Base-by-base conservation (phyloP, 495 filamentous ascomycete species). In the Tuber indicum region DNA sequence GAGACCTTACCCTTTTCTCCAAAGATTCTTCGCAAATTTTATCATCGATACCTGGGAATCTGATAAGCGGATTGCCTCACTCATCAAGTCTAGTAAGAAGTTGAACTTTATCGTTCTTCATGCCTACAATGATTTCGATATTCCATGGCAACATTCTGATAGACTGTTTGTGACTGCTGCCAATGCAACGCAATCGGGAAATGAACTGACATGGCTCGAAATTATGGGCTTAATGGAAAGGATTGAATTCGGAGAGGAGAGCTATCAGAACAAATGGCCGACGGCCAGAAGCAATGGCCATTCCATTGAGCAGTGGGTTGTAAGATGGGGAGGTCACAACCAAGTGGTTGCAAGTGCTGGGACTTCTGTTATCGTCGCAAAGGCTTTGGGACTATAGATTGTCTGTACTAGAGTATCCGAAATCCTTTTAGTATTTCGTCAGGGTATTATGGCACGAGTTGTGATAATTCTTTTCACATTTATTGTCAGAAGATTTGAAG, bases 71-170 rank as follows among this genome's bases (percentile, higher is more conserved):
- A 76, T 89, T 70, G 79, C 79, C 14, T 84, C 83, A 8, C 74
- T 88, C 2, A 86, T 88, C 2, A 85, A 87, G 42, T 87, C 88
- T 0, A 86, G 85, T 47, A 87, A 85, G 75, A 87, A 86, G 39
- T 77, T 94, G 23, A 87, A 90, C 74, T 84, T 96, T n/a, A 87
- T 87, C n/a, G 84, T 96, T 36, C 87, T 96, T 17, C 93, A 95
- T 82, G 90, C 93, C 23, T 87, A 86, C 73, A 89, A 95, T 80
- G 93, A 96, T 84, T 86, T 85, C 70, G 92, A 95, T 75, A 95
- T 96, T 79, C 90, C 92, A 0, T 92, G 87, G 84, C 85, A 79
- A 74, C 88, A 88, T 84, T 90, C 85, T 84, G 88, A 92, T 79
- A 83, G 74, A 81, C 82, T 92, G 42, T 88, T 89, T 75, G 84